These are phyloP conservation scores for Venustampulla echinocandica DNA, from an alignment of 495 filamentous ascomycete genomes.

Conservation along the genomic window DNA sequence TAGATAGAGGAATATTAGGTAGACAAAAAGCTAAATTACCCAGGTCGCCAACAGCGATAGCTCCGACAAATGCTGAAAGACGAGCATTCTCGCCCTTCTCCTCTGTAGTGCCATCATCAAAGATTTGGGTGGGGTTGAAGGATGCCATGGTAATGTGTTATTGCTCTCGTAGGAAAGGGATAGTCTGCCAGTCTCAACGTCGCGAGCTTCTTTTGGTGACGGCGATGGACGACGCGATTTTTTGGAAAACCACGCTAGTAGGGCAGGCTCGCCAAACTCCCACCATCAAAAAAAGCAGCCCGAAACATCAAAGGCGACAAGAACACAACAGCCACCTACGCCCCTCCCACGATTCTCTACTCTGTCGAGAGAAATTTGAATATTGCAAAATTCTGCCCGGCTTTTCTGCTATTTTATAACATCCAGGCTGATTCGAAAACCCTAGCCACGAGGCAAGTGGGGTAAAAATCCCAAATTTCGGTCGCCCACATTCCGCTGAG, in stretches of 20 bases:
- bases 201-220: slow-evolving; percentile 1
- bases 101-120: slow-evolving; percentile 92
- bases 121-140: slow-evolving; percentile 93
- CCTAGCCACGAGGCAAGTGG: slow-evolving; percentile 10
- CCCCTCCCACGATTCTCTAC: neutral
- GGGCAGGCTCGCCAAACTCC: neutral
- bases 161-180: slow-evolving; percentile 5
- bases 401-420: too few species aligned
- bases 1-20: slow-evolving; percentile 2
- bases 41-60: slow-evolving; percentile 87
- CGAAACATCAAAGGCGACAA: neutral
- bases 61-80: slow-evolving; percentile 91
- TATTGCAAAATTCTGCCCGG: neutral
- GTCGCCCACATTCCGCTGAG: neutral
- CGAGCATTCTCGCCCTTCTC: slow-evolving; percentile 99
- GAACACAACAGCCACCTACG: neutral
- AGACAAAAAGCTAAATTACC: slow-evolving; percentile 4
- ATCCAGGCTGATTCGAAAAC: neutral
- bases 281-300: neutral
- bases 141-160: slow-evolving; percentile 33
- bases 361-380: neutral
- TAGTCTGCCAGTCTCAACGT: neutral
- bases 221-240: neutral
- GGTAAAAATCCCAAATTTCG: slow-evolving; percentile 6
- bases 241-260: neutral